Base-by-base conservation (phyloP, 495 filamentous ascomycete species). In the Penicillium macrosclerotiorum region DNA sequence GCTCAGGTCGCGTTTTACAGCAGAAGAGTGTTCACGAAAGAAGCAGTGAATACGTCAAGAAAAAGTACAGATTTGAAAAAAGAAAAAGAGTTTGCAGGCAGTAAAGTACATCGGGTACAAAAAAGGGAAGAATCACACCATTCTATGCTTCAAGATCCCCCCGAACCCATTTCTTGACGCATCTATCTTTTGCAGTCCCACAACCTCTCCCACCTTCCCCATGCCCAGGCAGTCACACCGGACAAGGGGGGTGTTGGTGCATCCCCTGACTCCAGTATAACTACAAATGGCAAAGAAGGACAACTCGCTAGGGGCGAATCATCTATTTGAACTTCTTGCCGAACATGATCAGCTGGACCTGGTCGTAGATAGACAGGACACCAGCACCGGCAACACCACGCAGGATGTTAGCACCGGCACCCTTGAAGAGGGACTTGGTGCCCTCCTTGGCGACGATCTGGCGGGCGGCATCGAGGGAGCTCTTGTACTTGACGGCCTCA, bases 341-440 rank as follows among this genome's bases (percentile, higher is more conserved):
- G 88, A 98, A 96, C 75, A 98, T 79, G 70, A 98, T 73, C 65
- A 98, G 81, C 85, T 98, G 93, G 71, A 85, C 88, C 81, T 97
- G 93, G 73, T 98, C 93, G 76, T 98, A 98, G 88, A 98, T 95
- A 67, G 93, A 98, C 67, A 98, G 83, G 73, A 98, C 93, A 97
- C 93, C 93, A 77, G 93, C 93, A 90, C 93, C 93, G 68, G 93
- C 93, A 65, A 98, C 93, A 96, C 93, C 93, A 95, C 93, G 93
- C 79, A 98, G 94, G 74, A 98, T 98, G 85, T 98, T 98, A 78
- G 93, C 93, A 88, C 94, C 93, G 65, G 93, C 93, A 89, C 93
- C 93, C 88, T 98, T 98, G 89, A 98, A 98, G 74, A 98, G 90
- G 60, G 93, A 98, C 75, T 79, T 83, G 73, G 89, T 80, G 82